Conservation (phyloP, 208 protist genomes). For the Trypanosoma cruzi region DNA sequence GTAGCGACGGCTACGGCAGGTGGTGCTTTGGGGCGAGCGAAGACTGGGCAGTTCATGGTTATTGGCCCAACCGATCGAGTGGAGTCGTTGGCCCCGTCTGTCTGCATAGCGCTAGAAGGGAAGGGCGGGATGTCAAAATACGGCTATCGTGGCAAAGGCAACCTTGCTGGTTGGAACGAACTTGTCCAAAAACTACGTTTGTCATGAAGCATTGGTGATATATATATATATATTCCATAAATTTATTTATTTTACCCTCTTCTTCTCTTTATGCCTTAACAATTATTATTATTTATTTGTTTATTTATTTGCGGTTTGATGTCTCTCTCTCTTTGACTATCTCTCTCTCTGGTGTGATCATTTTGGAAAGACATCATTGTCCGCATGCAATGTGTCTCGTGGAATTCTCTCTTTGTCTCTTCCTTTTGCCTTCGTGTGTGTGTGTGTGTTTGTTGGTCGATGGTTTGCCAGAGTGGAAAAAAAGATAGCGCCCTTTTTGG, state of each 20-base stretch:
- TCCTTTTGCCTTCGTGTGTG: not conserved
- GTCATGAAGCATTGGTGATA: too few species aligned
- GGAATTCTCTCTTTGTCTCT: not conserved
- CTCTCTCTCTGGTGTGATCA: too few species aligned
- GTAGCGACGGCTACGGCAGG: slow-evolving; percentile 13
- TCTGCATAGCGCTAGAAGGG: slow-evolving; percentile 46
- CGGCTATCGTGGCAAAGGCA: slow-evolving; percentile 81
- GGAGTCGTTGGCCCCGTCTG: slow-evolving; percentile 34
- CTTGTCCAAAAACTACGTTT: slow-evolving; percentile 42
- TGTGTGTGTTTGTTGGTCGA: not conserved
- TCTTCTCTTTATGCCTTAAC: not conserved
- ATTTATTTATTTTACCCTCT: not conserved
- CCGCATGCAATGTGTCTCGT: too few species aligned
- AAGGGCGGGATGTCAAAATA: slow-evolving; percentile 76
- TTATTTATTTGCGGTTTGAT: not conserved
- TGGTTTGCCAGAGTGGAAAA: too few species aligned
- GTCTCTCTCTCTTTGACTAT: too few species aligned
- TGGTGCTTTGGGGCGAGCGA: slow-evolving; percentile 20
- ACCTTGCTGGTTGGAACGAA: slow-evolving; percentile 54
- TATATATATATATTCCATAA: not conserved
- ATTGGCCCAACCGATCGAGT: slow-evolving; percentile 44
- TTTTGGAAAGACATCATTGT: too few species aligned
- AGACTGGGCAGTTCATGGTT: slow-evolving; percentile 68
- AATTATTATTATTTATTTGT: not conserved
- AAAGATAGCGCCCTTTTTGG: not conserved